These are phyloP conservation scores for Hordeum marinum DNA, from an alignment of 176 grass and related monocot species.

Conservation along the genomic window DNA sequence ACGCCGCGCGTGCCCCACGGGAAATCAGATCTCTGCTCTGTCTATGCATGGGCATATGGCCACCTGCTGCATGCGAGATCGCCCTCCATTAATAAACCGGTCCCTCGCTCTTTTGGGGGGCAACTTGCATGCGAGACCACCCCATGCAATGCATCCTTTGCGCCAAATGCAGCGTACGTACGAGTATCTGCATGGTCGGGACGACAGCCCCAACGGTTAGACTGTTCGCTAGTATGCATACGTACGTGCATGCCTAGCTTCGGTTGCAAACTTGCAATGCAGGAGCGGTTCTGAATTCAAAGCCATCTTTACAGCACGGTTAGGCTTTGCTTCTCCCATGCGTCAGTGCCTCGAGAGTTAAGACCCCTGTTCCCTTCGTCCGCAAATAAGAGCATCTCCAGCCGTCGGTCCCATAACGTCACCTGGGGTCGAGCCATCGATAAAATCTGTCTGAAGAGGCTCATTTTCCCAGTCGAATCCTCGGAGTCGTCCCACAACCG, in stretches of 20 bases:
- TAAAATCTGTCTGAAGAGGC: too few relatives aligned
- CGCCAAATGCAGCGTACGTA: slow-evolving; percentile 33
- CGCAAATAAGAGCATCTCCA: too few relatives aligned
- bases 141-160: not conserved
- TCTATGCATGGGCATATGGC: not conserved
- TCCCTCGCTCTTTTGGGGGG: not conserved
- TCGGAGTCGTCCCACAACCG: too few relatives aligned
- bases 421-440: too few relatives aligned
- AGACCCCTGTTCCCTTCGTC: too few relatives aligned
- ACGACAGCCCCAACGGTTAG: not conserved
- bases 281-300: slow-evolving; percentile 20
- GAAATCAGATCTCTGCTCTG: not conserved
- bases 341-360: not conserved
- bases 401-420: too few relatives aligned
- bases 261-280: not conserved
- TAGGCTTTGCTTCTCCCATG: not conserved
- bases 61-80: slow-evolving; percentile 18
- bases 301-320: not conserved
- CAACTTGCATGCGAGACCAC: slow-evolving; percentile 6
- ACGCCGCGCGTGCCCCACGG: slow-evolving; percentile 19
- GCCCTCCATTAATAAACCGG: slow-evolving; percentile 10
- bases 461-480: too few relatives aligned
- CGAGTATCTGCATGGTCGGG: not conserved
- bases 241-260: not conserved
- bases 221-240: not conserved